phyloP scores from a whole-genome alignment of 495 filamentous ascomycete species.

The Talaromyces stipitatus region DNA sequence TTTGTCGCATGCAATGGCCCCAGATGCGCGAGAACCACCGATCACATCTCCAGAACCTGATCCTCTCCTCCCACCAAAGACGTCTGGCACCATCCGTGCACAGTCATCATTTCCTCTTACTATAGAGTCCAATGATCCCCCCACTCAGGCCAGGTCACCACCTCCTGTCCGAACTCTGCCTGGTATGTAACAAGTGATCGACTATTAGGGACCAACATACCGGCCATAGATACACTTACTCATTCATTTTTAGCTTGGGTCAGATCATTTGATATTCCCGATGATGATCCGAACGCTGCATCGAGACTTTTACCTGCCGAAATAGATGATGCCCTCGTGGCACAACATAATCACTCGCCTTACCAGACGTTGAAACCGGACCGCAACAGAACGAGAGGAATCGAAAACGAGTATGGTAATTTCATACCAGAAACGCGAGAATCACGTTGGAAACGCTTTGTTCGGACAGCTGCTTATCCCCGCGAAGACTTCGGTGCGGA shows the following conservation, averaged over 20 bases:
- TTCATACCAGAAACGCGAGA: slow-evolving; percentile 23
- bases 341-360: slow-evolving; percentile 55
- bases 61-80: not conserved
- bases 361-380: slow-evolving; percentile 24
- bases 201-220: not conserved
- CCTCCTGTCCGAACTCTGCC: slow-evolving; percentile 26
- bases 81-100: not conserved
- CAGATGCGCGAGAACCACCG: slow-evolving; percentile 21
- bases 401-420: slow-evolving; percentile 13
- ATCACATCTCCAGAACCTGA: slow-evolving; percentile 6
- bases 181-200: slow-evolving; percentile 10
- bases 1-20: slow-evolving; percentile 27
- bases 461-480: slow-evolving; percentile 46
- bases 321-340: slow-evolving; percentile 43
- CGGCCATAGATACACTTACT: not conserved
- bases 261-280: slow-evolving; percentile 35
- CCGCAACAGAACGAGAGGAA: slow-evolving; percentile 17
- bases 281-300: slow-evolving; percentile 24
- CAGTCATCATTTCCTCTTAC: not conserved
- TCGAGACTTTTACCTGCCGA: slow-evolving; percentile 31
- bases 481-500: slow-evolving; percentile 34
- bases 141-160: not conserved
- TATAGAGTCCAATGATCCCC: not conserved
- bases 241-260: slow-evolving; percentile 40
- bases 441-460: slow-evolving; percentile 57